Conservation (phyloP, 2,329 filamentous ascomycete genomes). For the Uncinocarpus reesii region DNA sequence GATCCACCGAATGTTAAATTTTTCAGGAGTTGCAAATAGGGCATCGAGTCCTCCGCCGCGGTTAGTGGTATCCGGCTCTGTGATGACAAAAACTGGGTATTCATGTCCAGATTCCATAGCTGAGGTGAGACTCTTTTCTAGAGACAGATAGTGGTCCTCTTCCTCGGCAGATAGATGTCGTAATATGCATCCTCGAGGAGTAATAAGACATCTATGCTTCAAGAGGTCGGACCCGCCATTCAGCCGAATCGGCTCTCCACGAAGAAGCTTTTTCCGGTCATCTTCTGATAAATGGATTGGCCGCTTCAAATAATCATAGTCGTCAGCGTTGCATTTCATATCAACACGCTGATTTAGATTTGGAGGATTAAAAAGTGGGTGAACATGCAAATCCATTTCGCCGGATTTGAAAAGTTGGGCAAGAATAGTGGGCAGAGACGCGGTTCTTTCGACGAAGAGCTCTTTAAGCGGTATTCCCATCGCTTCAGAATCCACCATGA, state of each 20-base stretch:
- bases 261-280: conserved; percentile 34
- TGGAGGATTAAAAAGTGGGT: conserved; percentile 34
- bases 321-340: conserved; percentile 34
- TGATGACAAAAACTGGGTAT: conserved; percentile 29
- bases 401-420: conserved; percentile 32
- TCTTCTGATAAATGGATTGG: conserved; percentile 35
- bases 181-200: conserved; percentile 36
- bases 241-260: conserved; percentile 35
- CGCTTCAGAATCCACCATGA: conserved; percentile 32
- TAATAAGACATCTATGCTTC: conserved; percentile 37
- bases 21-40: conserved; percentile 37
- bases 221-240: conserved; percentile 28
- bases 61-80: conserved; percentile 36
- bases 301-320: conserved; percentile 33
- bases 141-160: conserved; percentile 36
- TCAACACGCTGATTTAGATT: conserved; percentile 34
- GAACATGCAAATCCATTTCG: conserved; percentile 29
- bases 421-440: conserved; percentile 30
- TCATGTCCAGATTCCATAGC: conserved; percentile 29
- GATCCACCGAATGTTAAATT: conserved; percentile 38
- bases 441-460: conserved; percentile 32
- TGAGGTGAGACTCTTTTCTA: conserved; percentile 32
- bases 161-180: conserved; percentile 38
- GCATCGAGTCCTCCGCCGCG: conserved; percentile 37
- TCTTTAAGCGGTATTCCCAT: conserved; percentile 31